phyloP scores from a whole-genome alignment of 495 filamentous ascomycete species.

The Podospora didyma region DNA sequence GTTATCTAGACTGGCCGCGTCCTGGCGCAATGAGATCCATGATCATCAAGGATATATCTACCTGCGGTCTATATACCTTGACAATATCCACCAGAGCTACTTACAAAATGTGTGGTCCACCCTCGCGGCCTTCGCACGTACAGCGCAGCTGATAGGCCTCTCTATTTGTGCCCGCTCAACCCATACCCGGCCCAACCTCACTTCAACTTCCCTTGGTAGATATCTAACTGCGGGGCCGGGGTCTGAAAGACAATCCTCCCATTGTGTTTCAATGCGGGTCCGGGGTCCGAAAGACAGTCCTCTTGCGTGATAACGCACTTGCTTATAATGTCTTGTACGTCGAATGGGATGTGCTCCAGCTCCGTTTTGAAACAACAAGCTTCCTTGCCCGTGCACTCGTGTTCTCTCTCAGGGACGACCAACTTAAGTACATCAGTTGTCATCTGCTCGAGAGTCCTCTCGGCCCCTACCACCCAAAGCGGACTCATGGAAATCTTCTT shows the following conservation, averaged over 20 bases:
- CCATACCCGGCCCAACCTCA: neutral
- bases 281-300: neutral
- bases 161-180: neutral
- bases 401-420: no score
- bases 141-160: neutral
- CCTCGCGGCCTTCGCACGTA: neutral
- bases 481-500: no score
- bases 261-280: no score
- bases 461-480: no score
- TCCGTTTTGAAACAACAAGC: neutral
- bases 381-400: neutral
- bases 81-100: neutral
- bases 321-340: neutral
- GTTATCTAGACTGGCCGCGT: neutral
- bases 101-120: neutral
- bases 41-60: neutral
- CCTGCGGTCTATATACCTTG: neutral
- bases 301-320: neutral
- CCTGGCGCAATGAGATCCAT: neutral
- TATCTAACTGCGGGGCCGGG: neutral
- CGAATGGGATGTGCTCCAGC: neutral
- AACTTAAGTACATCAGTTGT: no score
- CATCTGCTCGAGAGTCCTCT: no score
- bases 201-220: neutral
- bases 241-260: no score